Evolutionary conservation across 1,284 basidiomycete genomes (phyloP), one percentile per base, ranked within the genome.

Genomic region (Xerocomus minutiporus): DNA sequence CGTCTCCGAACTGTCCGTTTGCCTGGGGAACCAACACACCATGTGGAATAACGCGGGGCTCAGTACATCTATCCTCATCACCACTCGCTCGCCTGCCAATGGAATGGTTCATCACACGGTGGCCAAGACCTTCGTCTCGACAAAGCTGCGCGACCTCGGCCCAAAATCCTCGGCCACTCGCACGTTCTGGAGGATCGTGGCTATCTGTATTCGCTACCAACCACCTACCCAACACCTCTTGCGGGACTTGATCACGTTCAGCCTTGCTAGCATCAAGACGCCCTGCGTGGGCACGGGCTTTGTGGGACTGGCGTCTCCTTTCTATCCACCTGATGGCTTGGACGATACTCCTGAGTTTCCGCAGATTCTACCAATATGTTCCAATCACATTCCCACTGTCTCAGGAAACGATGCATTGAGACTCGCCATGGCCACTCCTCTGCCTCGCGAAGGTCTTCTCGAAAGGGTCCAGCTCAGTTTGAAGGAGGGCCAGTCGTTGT

Each of bases 1-100:
- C 61, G 61, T 38, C 23, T 15, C 31, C 2, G 31, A 12, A 31
- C 31, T 31, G 2, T 12, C 31, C 11, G 2, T 7, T 29, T 29
- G 8, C 8, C 28, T 1, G 8, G 28, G 4, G 23, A 59, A 51
- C 43, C 25, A 48, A 43, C 42, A 46, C 51, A 38, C 15, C 25
- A 64, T 64, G 65, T 66, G 59, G 62, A 64, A 39, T 8, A 64
- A 64, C 52, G 62, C 62, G 42, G 62, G 62, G 2, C 62, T 64
- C 1, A 67, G 64, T 44, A 67, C 65, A 34, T 62, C 55, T 3
- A 35, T 67, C 36, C 65, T 67, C 48, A 64, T 66, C 17, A 66
- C 63, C 5, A 47, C 55, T 5, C 7, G 15, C 31, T 54, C 62
- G 2, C 63, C 65, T 1, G 63, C 65, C 8, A 64, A 64, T 32